Evolutionary conservation across 2,329 filamentous ascomycete genomes (phyloP).

Genomic region (Aureobasidium pullulans): DNA sequence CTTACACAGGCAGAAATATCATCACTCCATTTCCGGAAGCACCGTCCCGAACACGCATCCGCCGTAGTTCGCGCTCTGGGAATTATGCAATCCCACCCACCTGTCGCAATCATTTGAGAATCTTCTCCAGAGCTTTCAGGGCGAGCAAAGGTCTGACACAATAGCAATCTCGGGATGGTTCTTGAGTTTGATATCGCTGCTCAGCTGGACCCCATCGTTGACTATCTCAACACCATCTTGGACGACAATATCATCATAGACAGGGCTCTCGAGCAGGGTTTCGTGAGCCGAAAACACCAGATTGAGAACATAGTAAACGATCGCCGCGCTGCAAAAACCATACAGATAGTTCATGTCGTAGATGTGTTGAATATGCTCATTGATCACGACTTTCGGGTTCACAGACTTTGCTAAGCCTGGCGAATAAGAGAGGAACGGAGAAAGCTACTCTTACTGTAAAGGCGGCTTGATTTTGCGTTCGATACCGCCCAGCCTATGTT

Average conservation of each 20-base stretch:
- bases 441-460: background rate
- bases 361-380: constrained; percentile 44
- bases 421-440: background rate
- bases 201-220: background rate
- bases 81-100: too few species aligned
- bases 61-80: too few species aligned
- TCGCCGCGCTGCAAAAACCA: constrained; percentile 49
- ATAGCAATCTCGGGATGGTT: background rate
- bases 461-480: too few species aligned
- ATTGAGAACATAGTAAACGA: constrained; percentile 49
- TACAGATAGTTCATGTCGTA: constrained; percentile 62
- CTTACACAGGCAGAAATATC: too few species aligned
- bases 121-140: too few species aligned
- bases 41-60: too few species aligned
- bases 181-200: background rate
- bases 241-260: constrained; percentile 14
- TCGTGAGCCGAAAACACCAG: constrained; percentile 43
- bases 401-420: constrained; percentile 36
- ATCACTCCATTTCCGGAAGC: too few species aligned
- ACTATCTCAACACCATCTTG: background rate
- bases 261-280: constrained; percentile 38
- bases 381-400: constrained; percentile 33
- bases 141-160: background rate
- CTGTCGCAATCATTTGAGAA: too few species aligned
- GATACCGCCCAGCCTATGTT: too few species aligned